These are phyloP conservation scores for Escallonia herrerae DNA, from an alignment of 129 eudicot genomes.

Conservation along the genomic window DNA sequence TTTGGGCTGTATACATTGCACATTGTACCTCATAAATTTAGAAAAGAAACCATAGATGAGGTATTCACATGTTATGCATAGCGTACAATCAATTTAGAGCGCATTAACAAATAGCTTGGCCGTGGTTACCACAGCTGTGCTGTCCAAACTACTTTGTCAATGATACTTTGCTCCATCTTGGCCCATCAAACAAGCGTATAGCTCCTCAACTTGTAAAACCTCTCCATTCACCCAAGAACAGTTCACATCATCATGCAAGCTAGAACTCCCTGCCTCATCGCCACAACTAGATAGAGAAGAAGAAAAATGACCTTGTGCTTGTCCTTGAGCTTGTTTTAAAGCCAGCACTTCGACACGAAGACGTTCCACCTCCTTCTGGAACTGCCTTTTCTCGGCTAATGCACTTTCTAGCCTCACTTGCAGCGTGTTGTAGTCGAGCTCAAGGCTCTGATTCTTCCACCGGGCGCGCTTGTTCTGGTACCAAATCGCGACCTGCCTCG, in stretches of 20 bases:
- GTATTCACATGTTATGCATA: too few relatives aligned
- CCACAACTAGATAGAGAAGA: slow-evolving; percentile 15
- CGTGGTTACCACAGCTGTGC: too few relatives aligned
- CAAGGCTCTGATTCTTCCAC: slow-evolving; percentile 41
- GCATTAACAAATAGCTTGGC: too few relatives aligned
- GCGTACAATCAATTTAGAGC: too few relatives aligned
- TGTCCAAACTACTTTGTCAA: too few relatives aligned
- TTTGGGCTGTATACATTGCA: too few relatives aligned
- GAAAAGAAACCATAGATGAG: too few relatives aligned
- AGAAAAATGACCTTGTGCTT: not conserved
- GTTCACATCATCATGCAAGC: slow-evolving; percentile 22
- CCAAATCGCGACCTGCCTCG: slow-evolving; percentile 42
- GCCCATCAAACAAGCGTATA: slow-evolving; percentile 30
- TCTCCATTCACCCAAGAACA: slow-evolving; percentile 2
- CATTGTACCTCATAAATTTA: too few relatives aligned
- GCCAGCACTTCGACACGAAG: slow-evolving; percentile 23
- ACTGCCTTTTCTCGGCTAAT: slow-evolving; percentile 23
- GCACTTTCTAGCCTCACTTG: slow-evolving; percentile 22
- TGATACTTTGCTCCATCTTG: slow-evolving; percentile 8
- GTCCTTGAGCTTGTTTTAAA: slow-evolving; percentile 5
- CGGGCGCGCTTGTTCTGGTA: slow-evolving; percentile 51
- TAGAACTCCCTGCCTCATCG: slow-evolving; percentile 16
- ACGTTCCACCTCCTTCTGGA: slow-evolving; percentile 29
- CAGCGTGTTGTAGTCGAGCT: slow-evolving; percentile 20
- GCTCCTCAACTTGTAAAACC: slow-evolving; percentile 16